These are phyloP conservation scores for Pilatotrama ljubarskyi DNA, from an alignment of 768 basidiomycete genomes.

Conservation along the genomic window DNA sequence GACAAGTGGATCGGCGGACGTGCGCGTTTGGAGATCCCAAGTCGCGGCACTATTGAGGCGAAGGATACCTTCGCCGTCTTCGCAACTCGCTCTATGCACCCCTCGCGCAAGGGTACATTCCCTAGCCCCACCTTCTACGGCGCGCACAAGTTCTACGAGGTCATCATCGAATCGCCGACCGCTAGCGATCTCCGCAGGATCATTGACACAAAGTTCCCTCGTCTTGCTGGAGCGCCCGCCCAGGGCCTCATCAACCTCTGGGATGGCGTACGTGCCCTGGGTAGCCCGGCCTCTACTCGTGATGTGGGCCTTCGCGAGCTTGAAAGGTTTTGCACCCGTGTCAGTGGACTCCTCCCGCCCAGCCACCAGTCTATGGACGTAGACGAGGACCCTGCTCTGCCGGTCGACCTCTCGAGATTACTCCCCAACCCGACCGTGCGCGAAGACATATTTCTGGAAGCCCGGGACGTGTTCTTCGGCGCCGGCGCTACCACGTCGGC, in stretches of 20 bases:
- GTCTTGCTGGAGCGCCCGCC: constrained; percentile 50
- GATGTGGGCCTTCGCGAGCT: constrained; percentile 78
- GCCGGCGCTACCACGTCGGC: constrained; percentile 54
- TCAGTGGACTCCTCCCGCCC: constrained; percentile 60
- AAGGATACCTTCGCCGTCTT: constrained; percentile 83
- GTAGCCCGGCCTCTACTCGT: constrained; percentile 51
- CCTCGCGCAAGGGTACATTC: constrained; percentile 49
- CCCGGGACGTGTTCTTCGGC: constrained; percentile 91
- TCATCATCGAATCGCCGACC: constrained; percentile 61
- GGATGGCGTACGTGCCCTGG: constrained; percentile 56
- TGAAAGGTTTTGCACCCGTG: constrained; percentile 78
- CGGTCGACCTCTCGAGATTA: constrained; percentile 40
- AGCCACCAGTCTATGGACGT: constrained; percentile 47
- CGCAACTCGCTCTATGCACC: constrained; percentile 74
- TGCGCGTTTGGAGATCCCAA: constrained; percentile 70
- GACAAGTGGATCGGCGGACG: constrained; percentile 76
- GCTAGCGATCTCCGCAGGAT: constrained; percentile 70
- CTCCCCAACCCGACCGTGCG: constrained; percentile 75
- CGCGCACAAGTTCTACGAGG: constrained; percentile 78
- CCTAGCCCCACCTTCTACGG: constrained; percentile 76
- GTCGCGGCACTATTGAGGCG: constrained; percentile 72
- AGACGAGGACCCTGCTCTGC: constrained; percentile 30
- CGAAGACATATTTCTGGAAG: constrained; percentile 88
- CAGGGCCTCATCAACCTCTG: constrained; percentile 66
- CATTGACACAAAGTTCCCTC: constrained; percentile 63